These are phyloP conservation scores for Mortierella sp. DNA, from an alignment of 371 early-diverging fungal species.

Conservation along the genomic window DNA sequence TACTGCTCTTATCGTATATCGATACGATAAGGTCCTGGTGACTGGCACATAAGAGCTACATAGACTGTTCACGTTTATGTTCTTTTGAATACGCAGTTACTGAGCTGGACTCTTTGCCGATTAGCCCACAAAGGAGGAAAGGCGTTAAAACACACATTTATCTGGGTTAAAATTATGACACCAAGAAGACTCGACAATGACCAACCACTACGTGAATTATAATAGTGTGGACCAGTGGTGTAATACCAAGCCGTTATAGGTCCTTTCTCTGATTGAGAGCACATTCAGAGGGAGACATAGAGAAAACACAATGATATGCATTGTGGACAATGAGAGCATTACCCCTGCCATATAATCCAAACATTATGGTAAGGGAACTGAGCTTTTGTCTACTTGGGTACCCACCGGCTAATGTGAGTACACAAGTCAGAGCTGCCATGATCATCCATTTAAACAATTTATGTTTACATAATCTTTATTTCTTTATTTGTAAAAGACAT, in stretches of 20 bases:
- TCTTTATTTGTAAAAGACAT: not conserved
- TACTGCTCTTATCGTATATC: not conserved
- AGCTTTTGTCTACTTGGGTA: not conserved
- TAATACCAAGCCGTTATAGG: too few species aligned
- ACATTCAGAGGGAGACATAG: not conserved
- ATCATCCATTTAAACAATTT: not conserved
- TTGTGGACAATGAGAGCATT: not conserved
- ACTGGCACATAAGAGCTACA: not conserved
- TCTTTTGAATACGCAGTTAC: not conserved
- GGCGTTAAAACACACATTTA: not conserved
- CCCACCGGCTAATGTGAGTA: not conserved
- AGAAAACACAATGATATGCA: not conserved
- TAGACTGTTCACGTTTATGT: not conserved
- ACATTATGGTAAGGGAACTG: not conserved
- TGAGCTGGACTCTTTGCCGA: not conserved
- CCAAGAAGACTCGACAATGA: not conserved
- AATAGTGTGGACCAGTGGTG: too few species aligned
- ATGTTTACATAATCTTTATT: not conserved
- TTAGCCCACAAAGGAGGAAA: not conserved
- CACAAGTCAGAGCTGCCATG: not conserved
- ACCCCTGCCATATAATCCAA: not conserved
- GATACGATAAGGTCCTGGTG: too few species aligned
- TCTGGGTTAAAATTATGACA: not conserved
- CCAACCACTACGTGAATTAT: not conserved
- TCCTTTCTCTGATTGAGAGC: not conserved